Percentiles rank a stretch among this genome's conserved stretches.
Evolutionary conservation across 2,329 filamentous ascomycete species (phyloP).

Genomic region (Pseudocercospora vitis): DNA sequence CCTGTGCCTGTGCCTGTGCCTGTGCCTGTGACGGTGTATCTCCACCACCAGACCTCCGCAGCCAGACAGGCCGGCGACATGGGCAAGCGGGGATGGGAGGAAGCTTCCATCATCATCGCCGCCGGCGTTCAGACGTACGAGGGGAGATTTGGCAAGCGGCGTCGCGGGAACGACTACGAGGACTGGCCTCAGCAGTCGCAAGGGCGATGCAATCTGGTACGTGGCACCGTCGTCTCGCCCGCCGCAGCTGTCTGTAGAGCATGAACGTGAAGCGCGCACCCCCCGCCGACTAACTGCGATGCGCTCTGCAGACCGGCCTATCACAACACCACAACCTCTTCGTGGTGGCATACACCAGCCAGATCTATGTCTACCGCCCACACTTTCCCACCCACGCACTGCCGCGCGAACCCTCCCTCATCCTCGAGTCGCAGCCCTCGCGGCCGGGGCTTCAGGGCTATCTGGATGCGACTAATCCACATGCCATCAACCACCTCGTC

Average conservation of each 20-base stretch:
- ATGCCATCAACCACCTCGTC: constrained; percentile 48
- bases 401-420: constrained; percentile 38
- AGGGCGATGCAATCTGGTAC: constrained; percentile 46
- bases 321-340: constrained; percentile 51
- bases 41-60: background rate
- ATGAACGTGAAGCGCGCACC: too few relatives aligned
- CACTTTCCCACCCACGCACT: constrained; percentile 46
- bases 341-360: constrained; percentile 46
- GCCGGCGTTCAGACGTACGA: constrained; percentile 29
- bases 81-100: constrained; percentile 23
- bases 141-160: constrained; percentile 31
- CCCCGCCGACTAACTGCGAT: too few relatives aligned
- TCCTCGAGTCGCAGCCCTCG: constrained; percentile 43
- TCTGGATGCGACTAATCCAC: constrained; percentile 42
- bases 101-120: constrained; percentile 29
- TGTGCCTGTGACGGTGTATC: too few relatives aligned
- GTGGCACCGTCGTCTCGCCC: constrained; percentile 16
- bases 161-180: constrained; percentile 26
- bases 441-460: constrained; percentile 32
- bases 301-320: constrained; percentile 42
- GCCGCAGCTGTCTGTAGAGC: constrained; percentile 13
- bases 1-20: too few relatives aligned
- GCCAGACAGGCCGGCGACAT: constrained; percentile 7
- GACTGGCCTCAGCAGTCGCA: constrained; percentile 32
- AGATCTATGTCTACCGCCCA: constrained; percentile 47